phyloP scores from a whole-genome alignment of 1,139 yeast species.

The Yamadazyma atmosphaerica region DNA sequence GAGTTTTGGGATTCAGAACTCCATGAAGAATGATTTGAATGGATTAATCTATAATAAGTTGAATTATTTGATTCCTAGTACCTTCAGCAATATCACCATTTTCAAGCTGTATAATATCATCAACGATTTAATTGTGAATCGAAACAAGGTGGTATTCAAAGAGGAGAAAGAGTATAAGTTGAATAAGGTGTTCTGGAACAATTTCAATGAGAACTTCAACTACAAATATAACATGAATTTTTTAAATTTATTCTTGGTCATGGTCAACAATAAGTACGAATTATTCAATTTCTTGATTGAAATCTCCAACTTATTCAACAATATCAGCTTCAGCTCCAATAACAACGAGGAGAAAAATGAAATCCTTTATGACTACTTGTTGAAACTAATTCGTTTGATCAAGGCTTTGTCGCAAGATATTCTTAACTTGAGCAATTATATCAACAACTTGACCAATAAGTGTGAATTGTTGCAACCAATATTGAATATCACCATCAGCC shows the following conservation, averaged over 20 bases:
- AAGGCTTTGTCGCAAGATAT: slow-evolving; percentile 43
- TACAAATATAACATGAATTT: slow-evolving; percentile 4
- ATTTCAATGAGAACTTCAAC: slow-evolving; percentile 5
- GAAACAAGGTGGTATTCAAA: slow-evolving; percentile 16
- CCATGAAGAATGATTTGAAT: slow-evolving; percentile 14
- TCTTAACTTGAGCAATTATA: slow-evolving; percentile 29
- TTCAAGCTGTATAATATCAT: slow-evolving; percentile 18
- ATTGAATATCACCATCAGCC: slow-evolving; percentile 35
- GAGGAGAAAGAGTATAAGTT: slow-evolving; percentile 8
- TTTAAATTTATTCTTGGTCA: slow-evolving; percentile 8
- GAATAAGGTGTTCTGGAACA: slow-evolving; percentile 6
- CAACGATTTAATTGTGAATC: slow-evolving; percentile 17
- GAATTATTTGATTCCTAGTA: slow-evolving; percentile 17
- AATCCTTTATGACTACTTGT: slow-evolving; percentile 44
- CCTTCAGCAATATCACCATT: slow-evolving; percentile 15
- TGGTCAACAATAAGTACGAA: slow-evolving; percentile 23
- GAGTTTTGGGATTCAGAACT: slow-evolving; percentile 57
- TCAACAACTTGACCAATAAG: slow-evolving; percentile 17
- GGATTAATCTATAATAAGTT: slow-evolving; percentile 19
- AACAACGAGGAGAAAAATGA: slow-evolving; percentile 42
- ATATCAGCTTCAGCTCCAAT: slow-evolving; percentile 8
- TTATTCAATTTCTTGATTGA: slow-evolving; percentile 19
- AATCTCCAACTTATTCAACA: slow-evolving; percentile 11
- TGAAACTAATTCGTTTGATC: slow-evolving; percentile 45
- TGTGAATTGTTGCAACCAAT: slow-evolving; percentile 30